These are phyloP conservation scores for Pseudonitzschia multistriata DNA, from an alignment of 108 stramenopile species.

Conservation along the genomic window DNA sequence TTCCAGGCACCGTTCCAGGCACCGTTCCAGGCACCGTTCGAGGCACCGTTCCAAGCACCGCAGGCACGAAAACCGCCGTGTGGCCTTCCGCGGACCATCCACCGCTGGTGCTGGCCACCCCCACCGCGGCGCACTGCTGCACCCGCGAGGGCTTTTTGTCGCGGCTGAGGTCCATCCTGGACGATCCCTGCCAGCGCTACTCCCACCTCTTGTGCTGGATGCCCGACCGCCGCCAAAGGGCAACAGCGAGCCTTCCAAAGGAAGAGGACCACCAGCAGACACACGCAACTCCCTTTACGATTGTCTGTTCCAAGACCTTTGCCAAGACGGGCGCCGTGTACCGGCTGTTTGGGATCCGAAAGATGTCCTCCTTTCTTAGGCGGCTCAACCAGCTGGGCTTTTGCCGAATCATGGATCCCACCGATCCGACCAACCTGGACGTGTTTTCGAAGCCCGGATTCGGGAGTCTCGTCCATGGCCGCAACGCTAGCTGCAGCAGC, in stretches of 20 bases:
- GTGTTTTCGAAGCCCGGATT: not conserved
- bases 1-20: too few species aligned
- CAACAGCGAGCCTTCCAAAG: too few species aligned
- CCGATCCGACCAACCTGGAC: constrained; percentile 5
- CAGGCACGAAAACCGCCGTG: not conserved
- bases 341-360: not conserved
- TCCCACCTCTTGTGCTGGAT: not conserved
- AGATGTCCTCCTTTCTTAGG: constrained; percentile 9
- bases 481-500: not conserved
- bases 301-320: not conserved
- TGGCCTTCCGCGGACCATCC: not conserved
- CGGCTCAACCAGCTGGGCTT: constrained; percentile 5
- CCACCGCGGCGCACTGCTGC: too few species aligned
- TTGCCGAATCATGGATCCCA: not conserved
- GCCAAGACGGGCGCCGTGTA: not conserved
- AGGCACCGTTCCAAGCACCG: not conserved
- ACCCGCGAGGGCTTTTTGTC: constrained; percentile 5
- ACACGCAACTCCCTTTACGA: not conserved
- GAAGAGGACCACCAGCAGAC: too few species aligned
- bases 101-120: too few species aligned
- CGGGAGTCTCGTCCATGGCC: too few species aligned
- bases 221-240: too few species aligned
- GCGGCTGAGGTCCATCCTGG: not conserved
- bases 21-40: not conserved
- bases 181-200: not conserved